Evolutionary conservation across 2,329 filamentous ascomycete genomes (phyloP), one percentile per base, ranked within the genome.

Genomic region (Hypoxylon sp.): DNA sequence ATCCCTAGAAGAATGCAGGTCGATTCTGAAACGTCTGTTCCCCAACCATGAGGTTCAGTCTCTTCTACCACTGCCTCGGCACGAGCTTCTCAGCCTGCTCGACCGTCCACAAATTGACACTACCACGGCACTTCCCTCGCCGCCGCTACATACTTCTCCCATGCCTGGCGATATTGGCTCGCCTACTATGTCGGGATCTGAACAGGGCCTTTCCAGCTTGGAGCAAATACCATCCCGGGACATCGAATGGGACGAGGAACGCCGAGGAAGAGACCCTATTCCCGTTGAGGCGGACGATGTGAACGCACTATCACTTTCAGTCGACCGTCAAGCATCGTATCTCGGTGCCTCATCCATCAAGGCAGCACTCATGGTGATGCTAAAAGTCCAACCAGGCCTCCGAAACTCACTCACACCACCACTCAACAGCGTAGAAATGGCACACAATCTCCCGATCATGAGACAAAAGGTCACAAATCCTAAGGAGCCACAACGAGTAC

Each of bases 281-380:
- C 86, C 86, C n/a, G 83, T 82, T 5, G 87, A 92, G 72, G 89
- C 90, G 0, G 91, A 93, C 76, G 90, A 91, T 75, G 89, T 92
- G 46, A 91, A 92, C 75, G 90, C 89, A 0, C 81, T 93, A 1
- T 92, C 90, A 75, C 85, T 85, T 34, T 80, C 81, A 1, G 80
- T 85, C 5, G 86, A 91, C 63, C 86, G 89, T 46, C 87, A 89
- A 70, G 79, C 83, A 2, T 86, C 91, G 2, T 93, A 93, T 73
- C 82, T 93, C 2, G 91, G 91, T 1, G 89, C 91, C 14, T 93
- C 91, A 0, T 93, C 91, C 5, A 91, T 93, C 74, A 91, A 91
- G 74, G 91, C 91, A 1, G 90, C 90, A 1, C 83, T 93, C 36
- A 88, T 91, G 80, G 90, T 92, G 50, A 93, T 93, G 84, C 81